phyloP scores from a whole-genome alignment of 129 eudicot species.

The Silybum marianum region DNA sequence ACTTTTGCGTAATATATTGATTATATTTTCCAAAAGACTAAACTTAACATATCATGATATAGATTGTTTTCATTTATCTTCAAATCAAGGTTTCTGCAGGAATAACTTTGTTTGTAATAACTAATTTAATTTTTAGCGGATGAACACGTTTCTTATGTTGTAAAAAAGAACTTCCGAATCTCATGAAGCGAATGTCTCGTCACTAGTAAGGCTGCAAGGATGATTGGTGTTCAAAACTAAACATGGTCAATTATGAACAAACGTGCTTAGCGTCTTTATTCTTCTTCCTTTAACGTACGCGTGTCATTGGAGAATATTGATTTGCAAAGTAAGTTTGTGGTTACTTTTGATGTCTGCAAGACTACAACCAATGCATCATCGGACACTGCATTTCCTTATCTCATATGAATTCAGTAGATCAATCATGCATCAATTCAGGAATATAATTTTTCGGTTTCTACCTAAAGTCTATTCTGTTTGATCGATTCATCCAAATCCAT shows the following conservation, averaged over 20 bases:
- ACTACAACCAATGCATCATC: not conserved
- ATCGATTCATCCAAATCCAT: not conserved
- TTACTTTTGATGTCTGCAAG: not conserved
- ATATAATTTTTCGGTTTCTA: not conserved
- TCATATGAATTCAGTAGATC: not conserved
- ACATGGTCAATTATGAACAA: conserved; percentile 1
- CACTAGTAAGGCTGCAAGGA: not conserved
- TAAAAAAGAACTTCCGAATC: not conserved
- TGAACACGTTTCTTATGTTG: not conserved
- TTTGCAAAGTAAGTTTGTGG: not conserved
- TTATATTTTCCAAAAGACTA: not conserved
- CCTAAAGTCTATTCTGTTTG: not conserved
- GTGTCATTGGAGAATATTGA: conserved; percentile 13
- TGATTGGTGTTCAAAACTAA: not conserved
- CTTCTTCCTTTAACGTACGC: not conserved
- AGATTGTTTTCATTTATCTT: not conserved
- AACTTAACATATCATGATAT: not conserved
- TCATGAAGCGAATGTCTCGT: not conserved
- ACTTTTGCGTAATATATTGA: not conserved
- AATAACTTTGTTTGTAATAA: not conserved
- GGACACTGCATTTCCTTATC: conserved; percentile 5
- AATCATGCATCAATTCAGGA: not conserved
- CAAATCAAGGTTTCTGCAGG: not conserved
- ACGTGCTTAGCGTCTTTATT: not conserved
- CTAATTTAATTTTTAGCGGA: not conserved